Base-by-base conservation (phyloP, 192 early-diverging fungal genomes). In the Podila epicladia region DNA sequence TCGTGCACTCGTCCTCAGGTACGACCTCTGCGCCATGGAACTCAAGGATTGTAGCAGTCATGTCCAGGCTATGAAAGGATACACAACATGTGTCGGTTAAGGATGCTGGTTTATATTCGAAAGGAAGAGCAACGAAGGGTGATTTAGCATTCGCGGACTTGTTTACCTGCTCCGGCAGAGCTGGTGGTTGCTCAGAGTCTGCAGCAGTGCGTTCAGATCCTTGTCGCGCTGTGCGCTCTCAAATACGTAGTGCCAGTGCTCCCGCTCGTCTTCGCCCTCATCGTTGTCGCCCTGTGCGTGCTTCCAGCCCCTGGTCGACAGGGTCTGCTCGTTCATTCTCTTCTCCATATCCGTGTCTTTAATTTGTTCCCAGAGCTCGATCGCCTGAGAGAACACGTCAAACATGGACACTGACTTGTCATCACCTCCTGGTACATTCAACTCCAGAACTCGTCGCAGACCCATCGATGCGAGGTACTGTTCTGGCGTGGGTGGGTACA, bases 141-240 rank as follows among this genome's bases (percentile, higher is more conserved):
- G 32, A 22, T 17, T 0, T 37, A 15, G 22, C 24, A 65, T 8
- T 22, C 9, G 35, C 15, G 2, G 37, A 8, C 1, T 3, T 9
- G 0, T 57, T 65, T 65, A 73, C 77, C 72, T 69, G 70, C 69
- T 67, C 1, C 71, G 50, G 38, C 77, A 80, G 20, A 73, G 33
- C 22, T 68, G 31, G 32, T 80, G 72, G 3, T 67, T 55, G 9
- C 57, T 65, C 19, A 80, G 29, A 3, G 51, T 80, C n/a, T 26
- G 26, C 4, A 80, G 49, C 0, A 28, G 69, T 0, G 20, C 17
- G 20, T 48, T 49, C 35, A 72, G 48, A 4, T 72, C 63, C 8
- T 73, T 35, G 7, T 41, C n/a, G 17, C 26, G 58, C 1, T 31
- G 24, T 0, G 28, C 38, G 35, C 67, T 69, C 24, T 79, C 70